Conservation (phyloP, 1,284 basidiomycete genomes). For the Flammula alnicola region DNA sequence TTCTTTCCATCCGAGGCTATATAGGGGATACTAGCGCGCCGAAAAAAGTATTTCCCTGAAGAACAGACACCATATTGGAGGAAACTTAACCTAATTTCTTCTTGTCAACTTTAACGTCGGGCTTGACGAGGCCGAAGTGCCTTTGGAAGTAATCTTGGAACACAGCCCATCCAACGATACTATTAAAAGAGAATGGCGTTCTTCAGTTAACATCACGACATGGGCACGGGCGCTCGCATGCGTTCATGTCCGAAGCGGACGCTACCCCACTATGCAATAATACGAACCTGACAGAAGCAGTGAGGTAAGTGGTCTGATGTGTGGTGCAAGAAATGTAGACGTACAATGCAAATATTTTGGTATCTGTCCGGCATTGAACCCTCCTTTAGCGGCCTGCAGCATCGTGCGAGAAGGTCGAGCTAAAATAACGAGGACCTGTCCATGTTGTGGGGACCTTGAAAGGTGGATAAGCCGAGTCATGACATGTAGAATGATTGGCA, state of each 20-base stretch:
- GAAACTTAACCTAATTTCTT: constrained; percentile 49
- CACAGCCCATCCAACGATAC: constrained; percentile 77
- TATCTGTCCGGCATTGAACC: constrained; percentile 14
- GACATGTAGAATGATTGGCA: too few species aligned
- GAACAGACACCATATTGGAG: constrained; percentile 63
- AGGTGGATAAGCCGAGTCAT: too few species aligned
- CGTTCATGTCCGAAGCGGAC: too few species aligned
- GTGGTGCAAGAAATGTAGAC: not conserved
- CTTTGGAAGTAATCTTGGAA: constrained; percentile 60
- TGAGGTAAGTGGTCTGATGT: not conserved
- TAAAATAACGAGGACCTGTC: not conserved
- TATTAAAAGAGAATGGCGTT: too few species aligned
- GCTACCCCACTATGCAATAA: too few species aligned
- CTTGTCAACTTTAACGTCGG: constrained; percentile 41
- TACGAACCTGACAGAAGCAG: too few species aligned
- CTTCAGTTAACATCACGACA: too few species aligned
- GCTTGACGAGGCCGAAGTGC: constrained; percentile 56
- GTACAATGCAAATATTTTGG: constrained; percentile 31
- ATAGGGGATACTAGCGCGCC: constrained; percentile 66
- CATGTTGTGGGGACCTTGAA: constrained; percentile 6
- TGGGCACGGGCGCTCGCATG: too few species aligned
- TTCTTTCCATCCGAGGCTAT: too few species aligned
- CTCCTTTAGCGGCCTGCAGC: constrained; percentile 7
- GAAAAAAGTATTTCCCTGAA: constrained; percentile 81
- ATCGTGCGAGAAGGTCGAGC: not conserved